phyloP scores from a whole-genome alignment of 176 grass and related monocot genomes.

The Musa beccarii region DNA sequence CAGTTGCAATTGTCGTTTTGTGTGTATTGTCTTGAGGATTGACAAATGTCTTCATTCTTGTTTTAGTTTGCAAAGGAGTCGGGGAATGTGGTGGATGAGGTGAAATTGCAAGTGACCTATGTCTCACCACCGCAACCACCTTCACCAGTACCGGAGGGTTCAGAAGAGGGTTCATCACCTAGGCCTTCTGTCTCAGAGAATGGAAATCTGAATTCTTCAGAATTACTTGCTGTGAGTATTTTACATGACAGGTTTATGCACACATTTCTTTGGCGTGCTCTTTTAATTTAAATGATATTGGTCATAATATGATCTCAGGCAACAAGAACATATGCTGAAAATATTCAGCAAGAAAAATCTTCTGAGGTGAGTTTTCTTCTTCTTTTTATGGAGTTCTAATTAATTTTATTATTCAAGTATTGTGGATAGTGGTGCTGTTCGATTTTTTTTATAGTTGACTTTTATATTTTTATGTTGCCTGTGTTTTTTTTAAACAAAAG shows the following conservation, averaged over 20 bases:
- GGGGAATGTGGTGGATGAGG: slow-evolving; percentile 36
- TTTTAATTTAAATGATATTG: slow-evolving; percentile 11
- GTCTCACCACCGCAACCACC: slow-evolving; percentile 72
- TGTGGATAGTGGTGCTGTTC: not conserved
- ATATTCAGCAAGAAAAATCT: slow-evolving; percentile 20
- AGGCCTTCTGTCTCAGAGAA: slow-evolving; percentile 57
- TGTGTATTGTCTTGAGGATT: not conserved
- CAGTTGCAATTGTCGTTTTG: not conserved
- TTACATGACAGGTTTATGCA: not conserved
- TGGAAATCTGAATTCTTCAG: slow-evolving; percentile 29
- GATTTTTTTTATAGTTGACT: not conserved
- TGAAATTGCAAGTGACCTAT: slow-evolving; percentile 26
- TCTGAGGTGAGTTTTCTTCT: slow-evolving; percentile 32
- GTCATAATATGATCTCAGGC: slow-evolving; percentile 33
- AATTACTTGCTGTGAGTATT: slow-evolving; percentile 24
- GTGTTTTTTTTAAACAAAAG: no score
- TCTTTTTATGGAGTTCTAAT: not conserved
- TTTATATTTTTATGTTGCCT: no score
- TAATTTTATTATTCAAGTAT: not conserved
- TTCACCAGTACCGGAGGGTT: slow-evolving; percentile 78
- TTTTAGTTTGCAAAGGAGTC: slow-evolving; percentile 29
- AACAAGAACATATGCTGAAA: slow-evolving; percentile 39
- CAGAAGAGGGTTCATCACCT: slow-evolving; percentile 72
- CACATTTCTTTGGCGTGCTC: not conserved
- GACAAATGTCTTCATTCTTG: not conserved